phyloP scores from a whole-genome alignment of 352 stramenopile genomes.

The Pythium aphanidermatum region DNA sequence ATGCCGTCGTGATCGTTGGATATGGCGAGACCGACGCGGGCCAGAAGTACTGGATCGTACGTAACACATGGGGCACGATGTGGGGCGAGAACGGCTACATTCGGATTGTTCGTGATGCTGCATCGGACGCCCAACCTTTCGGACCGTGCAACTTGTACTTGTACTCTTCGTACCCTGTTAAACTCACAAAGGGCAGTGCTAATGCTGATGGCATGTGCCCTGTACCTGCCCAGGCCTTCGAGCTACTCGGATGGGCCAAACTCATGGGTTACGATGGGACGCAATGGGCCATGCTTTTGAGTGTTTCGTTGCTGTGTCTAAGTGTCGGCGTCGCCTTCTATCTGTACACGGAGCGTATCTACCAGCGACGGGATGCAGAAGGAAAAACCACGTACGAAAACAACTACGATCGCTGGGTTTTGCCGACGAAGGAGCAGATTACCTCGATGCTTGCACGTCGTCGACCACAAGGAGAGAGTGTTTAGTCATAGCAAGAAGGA shows the following conservation, averaged over 20 bases:
- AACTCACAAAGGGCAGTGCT: slow-evolving; percentile 25
- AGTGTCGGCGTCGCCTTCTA: slow-evolving; percentile 36
- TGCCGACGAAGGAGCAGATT: slow-evolving; percentile 66
- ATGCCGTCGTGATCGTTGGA: slow-evolving; percentile 83
- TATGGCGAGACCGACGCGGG: slow-evolving; percentile 69
- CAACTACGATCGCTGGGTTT: slow-evolving; percentile 51
- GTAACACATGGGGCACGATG: slow-evolving; percentile 89
- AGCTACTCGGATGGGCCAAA: slow-evolving; percentile 29
- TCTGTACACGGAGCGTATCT: slow-evolving; percentile 31
- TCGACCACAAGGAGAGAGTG: slow-evolving; percentile 13
- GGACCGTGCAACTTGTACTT: slow-evolving; percentile 74
- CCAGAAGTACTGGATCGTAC: slow-evolving; percentile 85
- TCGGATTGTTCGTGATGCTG: slow-evolving; percentile 50
- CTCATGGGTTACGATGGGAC: slow-evolving; percentile 31
- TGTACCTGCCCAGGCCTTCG: slow-evolving; percentile 22
- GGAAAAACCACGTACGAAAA: slow-evolving; percentile 46
- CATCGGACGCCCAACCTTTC: slow-evolving; percentile 11
- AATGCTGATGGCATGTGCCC: slow-evolving; percentile 29
- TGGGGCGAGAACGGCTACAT: slow-evolving; percentile 84
- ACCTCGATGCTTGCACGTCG: slow-evolving; percentile 18
- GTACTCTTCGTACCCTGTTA: slow-evolving; percentile 65
- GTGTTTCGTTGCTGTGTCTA: slow-evolving; percentile 27
- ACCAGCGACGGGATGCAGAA: slow-evolving; percentile 35
- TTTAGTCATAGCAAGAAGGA: slow-evolving; percentile 5
- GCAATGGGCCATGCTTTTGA: slow-evolving; percentile 39